phyloP scores from a whole-genome alignment of 768 basidiomycete genomes.

The Naganishia friedmannii region DNA sequence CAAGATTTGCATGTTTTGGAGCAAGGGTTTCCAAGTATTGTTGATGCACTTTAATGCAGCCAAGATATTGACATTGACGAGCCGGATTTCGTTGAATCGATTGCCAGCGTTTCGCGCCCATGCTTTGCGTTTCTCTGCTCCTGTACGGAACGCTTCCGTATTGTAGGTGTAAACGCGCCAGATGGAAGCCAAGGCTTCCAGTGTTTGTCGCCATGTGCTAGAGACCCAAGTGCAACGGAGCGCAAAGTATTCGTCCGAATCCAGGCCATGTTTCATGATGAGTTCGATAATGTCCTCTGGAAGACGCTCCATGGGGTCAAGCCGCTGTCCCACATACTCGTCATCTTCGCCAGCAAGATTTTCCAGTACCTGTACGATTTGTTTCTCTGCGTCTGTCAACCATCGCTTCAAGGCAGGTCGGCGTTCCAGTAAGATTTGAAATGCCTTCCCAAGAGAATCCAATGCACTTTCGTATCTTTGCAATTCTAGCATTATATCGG shows the following conservation, averaged over 20 bases:
- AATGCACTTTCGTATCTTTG: neutral
- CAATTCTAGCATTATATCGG: neutral
- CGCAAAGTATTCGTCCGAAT: conserved; percentile 3
- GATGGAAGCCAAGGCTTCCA: neutral
- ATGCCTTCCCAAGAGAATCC: neutral
- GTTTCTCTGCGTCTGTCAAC: neutral
- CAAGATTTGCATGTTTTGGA: neutral
- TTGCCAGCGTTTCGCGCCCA: neutral
- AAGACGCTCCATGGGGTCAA: neutral
- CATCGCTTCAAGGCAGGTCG: neutral
- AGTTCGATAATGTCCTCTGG: neutral
- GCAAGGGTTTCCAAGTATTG: neutral
- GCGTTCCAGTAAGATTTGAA: neutral
- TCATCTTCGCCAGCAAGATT: neutral
- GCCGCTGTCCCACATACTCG: neutral
- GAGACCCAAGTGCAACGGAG: neutral
- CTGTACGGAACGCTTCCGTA: neutral
- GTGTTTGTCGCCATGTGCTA: neutral
- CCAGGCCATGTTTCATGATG: neutral
- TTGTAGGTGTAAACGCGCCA: conserved; percentile 1
- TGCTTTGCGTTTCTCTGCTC: neutral
- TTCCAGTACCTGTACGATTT: neutral
- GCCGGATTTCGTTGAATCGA: neutral
- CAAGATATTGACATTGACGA: neutral
- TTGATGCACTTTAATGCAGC: neutral